Conservation (phyloP, 2,329 filamentous ascomycete genomes). For the Hortaea sp. region DNA sequence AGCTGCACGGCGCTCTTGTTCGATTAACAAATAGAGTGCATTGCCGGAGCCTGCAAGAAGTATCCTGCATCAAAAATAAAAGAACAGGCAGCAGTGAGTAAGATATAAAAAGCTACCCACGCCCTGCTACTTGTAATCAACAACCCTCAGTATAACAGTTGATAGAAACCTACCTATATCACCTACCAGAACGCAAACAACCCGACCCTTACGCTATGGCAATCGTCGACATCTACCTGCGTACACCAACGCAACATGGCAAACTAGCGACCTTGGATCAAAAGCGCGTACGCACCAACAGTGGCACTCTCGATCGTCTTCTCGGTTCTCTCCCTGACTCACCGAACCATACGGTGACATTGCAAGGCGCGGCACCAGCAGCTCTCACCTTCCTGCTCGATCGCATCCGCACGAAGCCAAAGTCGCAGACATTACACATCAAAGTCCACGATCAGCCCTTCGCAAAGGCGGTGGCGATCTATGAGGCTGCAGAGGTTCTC, state of each 20-base stretch:
- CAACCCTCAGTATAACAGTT: neutral
- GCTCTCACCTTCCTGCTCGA: slow-evolving; percentile 5
- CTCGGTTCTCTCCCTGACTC: neutral
- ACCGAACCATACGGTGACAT: slow-evolving; percentile 1
- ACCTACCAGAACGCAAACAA: neutral
- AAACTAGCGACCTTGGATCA: slow-evolving; percentile 2
- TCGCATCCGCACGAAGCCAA: slow-evolving; percentile 1
- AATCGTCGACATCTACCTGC: slow-evolving; percentile 3
- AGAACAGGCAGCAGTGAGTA: neutral
- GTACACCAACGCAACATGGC: neutral
- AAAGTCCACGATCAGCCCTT: slow-evolving; percentile 4
- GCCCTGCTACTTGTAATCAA: neutral
- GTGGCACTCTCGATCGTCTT: slow-evolving; percentile 1
- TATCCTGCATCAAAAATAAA: neutral
- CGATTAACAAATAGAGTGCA: no score
- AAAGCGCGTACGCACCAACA: slow-evolving; percentile 5
- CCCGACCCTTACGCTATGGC: slow-evolving; percentile 2
- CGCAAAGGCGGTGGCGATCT: slow-evolving; percentile 3
- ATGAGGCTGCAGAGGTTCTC: slow-evolving; percentile 5
- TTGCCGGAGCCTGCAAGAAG: neutral
- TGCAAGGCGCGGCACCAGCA: slow-evolving; percentile 3
- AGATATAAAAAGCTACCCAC: neutral
- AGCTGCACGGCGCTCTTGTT: neutral
- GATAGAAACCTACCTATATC: neutral
- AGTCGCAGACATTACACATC: slow-evolving; percentile 3